A percentile compares a stretch with the other conserved stretches of the same genome.
Evolutionary conservation across 1,284 basidiomycete species (phyloP).

Genomic region (Fomitopsis schrenkii): DNA sequence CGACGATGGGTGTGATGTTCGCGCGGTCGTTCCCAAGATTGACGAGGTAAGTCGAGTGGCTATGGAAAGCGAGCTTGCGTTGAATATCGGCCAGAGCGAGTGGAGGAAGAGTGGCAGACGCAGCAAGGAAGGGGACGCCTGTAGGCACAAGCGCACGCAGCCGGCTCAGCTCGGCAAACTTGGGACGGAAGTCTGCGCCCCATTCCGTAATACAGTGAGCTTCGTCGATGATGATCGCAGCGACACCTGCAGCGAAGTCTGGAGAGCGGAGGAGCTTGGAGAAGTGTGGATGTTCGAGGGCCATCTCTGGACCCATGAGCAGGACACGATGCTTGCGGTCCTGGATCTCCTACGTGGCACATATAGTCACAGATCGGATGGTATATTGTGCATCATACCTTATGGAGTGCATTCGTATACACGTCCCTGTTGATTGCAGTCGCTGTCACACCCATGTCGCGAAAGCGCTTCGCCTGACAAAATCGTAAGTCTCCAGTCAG

Average conservation of each 20-base stretch:
- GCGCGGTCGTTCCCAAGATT: not conserved
- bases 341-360: too few relatives aligned
- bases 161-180: not conserved
- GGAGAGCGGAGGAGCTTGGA: too few relatives aligned
- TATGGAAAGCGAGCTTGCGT: not conserved
- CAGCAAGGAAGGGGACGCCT: not conserved
- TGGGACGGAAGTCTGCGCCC: not conserved
- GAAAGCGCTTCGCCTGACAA: too few relatives aligned
- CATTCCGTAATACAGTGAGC: not conserved
- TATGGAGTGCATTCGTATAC: too few relatives aligned
- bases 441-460: too few relatives aligned
- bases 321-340: too few relatives aligned
- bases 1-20: not conserved
- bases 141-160: not conserved
- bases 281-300: too few relatives aligned
- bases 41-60: not conserved
- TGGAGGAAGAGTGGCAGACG: not conserved
- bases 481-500: too few relatives aligned
- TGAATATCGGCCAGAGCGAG: not conserved
- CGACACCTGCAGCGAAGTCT: not conserved
- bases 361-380: too few relatives aligned
- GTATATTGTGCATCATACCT: too few relatives aligned
- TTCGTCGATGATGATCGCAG: not conserved
- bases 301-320: too few relatives aligned
- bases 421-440: too few relatives aligned